Evolutionary conservation across 1,139 yeast species (phyloP), one percentile per base, ranked within the genome.

Genomic region (Scheffersomyces lignicola): DNA sequence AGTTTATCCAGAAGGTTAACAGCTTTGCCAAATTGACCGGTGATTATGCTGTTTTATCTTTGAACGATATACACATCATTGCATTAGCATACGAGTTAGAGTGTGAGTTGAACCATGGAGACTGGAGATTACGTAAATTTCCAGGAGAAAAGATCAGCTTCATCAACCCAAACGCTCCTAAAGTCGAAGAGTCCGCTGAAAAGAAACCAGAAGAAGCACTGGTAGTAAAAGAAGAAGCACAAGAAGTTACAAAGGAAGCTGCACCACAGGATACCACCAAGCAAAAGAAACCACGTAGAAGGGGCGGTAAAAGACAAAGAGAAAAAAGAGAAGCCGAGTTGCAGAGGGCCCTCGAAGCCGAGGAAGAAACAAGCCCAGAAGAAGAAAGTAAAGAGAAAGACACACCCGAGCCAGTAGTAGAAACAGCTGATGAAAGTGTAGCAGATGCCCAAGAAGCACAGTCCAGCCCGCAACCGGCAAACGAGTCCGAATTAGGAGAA

Each of bases 61-160:
- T 81, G 10, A 90, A 95, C 44, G 99, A 92, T 82, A 68, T 94
- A 31, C 96, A 89, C 52, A 82, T 94, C 38, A 74, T 94, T 42
- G 98, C 99, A 0, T 69, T 92, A 48, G 81, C 96, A 2, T 88
- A 89, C 55, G 97, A 92, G 56, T 60, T 94, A 34, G 96, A 90
- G 46, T 69, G 72, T 31, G 92, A 87, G 54, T 52, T 71, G 37
- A 82, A 83, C 48, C 66, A 73, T 20, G 94, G 94, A 11, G 80
- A 77, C 37, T 70, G 80, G 74, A 71, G 84, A 50, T 64, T 87
- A 42, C 76, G 96, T 60, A 76, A 69, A 40, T 73, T 51, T 40
- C 96, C 96, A 0, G 95, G 95, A 12, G 85, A 83, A 48, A 40
- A 47, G 15, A 42, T 57, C 17, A 45, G 48, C 24, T 36, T 24